These are phyloP conservation scores for Populus nigra DNA, from an alignment of 345 rosid genomes.

Conservation along the genomic window DNA sequence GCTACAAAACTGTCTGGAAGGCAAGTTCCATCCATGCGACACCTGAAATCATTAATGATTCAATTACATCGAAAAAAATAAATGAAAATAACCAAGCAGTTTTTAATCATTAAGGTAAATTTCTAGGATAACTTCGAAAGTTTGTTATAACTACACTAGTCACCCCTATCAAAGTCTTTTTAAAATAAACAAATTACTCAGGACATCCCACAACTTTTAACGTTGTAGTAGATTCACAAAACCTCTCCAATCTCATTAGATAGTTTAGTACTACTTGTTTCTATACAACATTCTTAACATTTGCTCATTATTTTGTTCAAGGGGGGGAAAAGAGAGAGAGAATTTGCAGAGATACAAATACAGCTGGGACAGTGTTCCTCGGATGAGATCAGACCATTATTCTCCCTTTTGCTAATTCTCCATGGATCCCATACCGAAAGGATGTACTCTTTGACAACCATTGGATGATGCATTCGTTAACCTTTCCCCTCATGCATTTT, in stretches of 20 bases:
- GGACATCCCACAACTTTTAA: no score
- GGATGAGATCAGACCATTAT: neutral
- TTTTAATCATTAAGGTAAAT: neutral
- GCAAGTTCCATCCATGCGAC: conserved; percentile 71
- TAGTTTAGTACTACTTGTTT: neutral
- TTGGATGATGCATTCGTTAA: conserved; percentile 46
- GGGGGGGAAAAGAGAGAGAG: neutral
- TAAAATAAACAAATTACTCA: no score
- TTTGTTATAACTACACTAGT: no score
- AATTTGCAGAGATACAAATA: neutral
- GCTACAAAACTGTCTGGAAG: conserved; percentile 40
- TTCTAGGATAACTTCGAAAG: no score
- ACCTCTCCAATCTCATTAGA: neutral
- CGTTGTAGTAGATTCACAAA: no score
- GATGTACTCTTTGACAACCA: conserved; percentile 66
- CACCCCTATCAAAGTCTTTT: no score
- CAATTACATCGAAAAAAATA: neutral
- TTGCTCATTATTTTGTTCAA: neutral
- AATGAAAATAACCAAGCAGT: neutral
- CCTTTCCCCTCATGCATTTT: conserved; percentile 50
- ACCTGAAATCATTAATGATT: conserved; percentile 42
- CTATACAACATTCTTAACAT: neutral
- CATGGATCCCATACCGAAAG: conserved; percentile 69
- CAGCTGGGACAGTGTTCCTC: no score
- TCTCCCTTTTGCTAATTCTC: conserved; percentile 42